Evolutionary conservation across 2,329 filamentous ascomycete species (phyloP).

Genomic region (Aspergillus ochraceoroseus): DNA sequence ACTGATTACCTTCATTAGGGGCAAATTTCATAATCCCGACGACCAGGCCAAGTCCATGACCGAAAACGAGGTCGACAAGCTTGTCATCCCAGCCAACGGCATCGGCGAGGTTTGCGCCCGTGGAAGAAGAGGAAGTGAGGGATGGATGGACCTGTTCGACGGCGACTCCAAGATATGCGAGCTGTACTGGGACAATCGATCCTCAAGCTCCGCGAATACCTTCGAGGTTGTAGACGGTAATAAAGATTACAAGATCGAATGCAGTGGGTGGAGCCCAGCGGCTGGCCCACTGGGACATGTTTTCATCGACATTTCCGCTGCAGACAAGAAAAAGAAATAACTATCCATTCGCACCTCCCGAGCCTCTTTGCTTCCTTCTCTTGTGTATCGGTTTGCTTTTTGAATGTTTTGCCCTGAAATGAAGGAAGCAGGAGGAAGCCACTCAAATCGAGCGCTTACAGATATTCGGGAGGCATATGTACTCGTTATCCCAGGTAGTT

Average conservation of each 20-base stretch:
- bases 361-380: no score
- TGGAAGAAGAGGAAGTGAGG: slow-evolving; percentile 32
- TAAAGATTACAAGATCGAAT: slow-evolving; percentile 27
- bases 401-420: no score
- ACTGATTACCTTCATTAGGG: slow-evolving; percentile 15
- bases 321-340: slow-evolving; percentile 26
- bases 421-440: no score
- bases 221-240: slow-evolving; percentile 28
- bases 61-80: slow-evolving; percentile 31
- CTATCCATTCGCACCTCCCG: no score
- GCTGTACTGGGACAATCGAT: slow-evolving; percentile 33
- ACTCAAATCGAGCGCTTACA: no score
- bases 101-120: slow-evolving; percentile 31
- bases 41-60: slow-evolving; percentile 24
- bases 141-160: slow-evolving; percentile 32
- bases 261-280: slow-evolving; percentile 31
- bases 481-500: no score
- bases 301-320: slow-evolving; percentile 26
- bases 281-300: slow-evolving; percentile 31
- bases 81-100: slow-evolving; percentile 27
- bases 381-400: no score
- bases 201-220: slow-evolving; percentile 22
- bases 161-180: slow-evolving; percentile 32
- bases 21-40: slow-evolving; percentile 27
- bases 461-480: no score